Base-by-base conservation (phyloP, 306 rosid species). In the Glycine soja region DNA sequence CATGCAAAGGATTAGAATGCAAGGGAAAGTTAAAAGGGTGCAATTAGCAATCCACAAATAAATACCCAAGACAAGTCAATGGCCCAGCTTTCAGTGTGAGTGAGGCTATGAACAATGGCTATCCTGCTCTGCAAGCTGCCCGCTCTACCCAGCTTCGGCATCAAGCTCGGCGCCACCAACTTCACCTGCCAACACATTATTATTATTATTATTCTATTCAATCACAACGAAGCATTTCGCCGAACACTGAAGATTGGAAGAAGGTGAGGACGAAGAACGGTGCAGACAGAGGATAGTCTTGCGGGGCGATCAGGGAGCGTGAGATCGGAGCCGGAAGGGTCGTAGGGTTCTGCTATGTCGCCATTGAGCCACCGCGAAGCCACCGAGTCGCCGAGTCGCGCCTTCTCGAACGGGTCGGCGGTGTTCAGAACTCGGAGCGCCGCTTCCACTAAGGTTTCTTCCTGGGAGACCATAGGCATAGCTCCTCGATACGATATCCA, bases 81-180 rank as follows among this genome's bases (percentile, higher is more conserved):
- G 30, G 98, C 98, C 98, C 97, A 94, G 80, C 98, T 94, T 83
- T 94, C 98, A 30, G 86, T 94, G 79, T 92, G 98, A 66, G 89
- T 85, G 61, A 92, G 94, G 80, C 98, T 92, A 77, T 92, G 98
- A 47, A 94, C 90, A 46, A 94, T 91, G 81, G 96, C 94, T 82
- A 83, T 88, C 80, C 98, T 84, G 75, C 98, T 94, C 87, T 88
- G 94, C 86, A 94, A 91, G 94, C 96, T 92, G 4, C 30, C 30
- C 30, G 30, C 30, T 24, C 30, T 24, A 2, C 98, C 98, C 19
- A 94, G 89, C 89, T 94, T 94, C 66, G 97, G 98, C 97, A 94
- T 92, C 71, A 89, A 87, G 54, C 94, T 51, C 3, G 97, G 97
- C 15, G 91, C 47, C 74, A 94, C 96, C 88, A 92, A 72, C 82